Percentiles rank a stretch among this genome's conserved stretches.
Conservation (phyloP, 2,329 filamentous ascomycete species). For the Trichoderma brevicompactum region DNA sequence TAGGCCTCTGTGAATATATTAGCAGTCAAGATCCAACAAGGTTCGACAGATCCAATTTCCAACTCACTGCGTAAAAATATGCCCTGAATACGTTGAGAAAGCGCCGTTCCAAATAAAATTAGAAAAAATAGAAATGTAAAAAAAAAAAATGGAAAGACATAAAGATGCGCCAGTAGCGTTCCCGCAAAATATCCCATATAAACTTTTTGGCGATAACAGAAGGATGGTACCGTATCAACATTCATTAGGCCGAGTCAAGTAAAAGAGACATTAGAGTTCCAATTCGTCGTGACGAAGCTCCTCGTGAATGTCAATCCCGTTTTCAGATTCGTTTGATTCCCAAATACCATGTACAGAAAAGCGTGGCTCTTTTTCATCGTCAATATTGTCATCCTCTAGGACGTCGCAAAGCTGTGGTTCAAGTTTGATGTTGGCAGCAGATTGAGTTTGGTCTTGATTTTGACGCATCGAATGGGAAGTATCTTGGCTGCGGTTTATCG, state of each 20-base stretch:
- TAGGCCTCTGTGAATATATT: background rate
- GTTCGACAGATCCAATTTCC: background rate
- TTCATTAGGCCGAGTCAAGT: background rate
- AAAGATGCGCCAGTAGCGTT: background rate
- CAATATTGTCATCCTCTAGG: constrained; percentile 32
- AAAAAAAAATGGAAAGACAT: background rate
- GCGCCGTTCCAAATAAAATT: background rate
- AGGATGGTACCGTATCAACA: background rate
- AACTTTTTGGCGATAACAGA: background rate
- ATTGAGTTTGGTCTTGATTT: constrained; percentile 24
- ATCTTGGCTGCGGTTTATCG: constrained; percentile 37
- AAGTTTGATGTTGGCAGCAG: constrained; percentile 34
- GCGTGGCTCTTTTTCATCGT: constrained; percentile 36
- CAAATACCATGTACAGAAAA: constrained; percentile 33
- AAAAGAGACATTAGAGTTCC: constrained; percentile 33
- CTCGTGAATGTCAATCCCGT: constrained; percentile 35
- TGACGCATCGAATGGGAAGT: constrained; percentile 32
- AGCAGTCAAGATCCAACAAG: background rate
- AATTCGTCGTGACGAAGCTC: constrained; percentile 36
- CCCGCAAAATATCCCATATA: background rate
- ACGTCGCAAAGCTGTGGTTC: constrained; percentile 37
- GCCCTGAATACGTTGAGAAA: background rate
- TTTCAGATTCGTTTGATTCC: constrained; percentile 34
- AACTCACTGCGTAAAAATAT: background rate
- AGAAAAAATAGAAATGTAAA: background rate